A percentile compares a stretch with the other conserved stretches of the same genome.
phyloP scores from a whole-genome alignment of 2,329 filamentous ascomycete genomes.

The Pseudogymnoascus pannorum region DNA sequence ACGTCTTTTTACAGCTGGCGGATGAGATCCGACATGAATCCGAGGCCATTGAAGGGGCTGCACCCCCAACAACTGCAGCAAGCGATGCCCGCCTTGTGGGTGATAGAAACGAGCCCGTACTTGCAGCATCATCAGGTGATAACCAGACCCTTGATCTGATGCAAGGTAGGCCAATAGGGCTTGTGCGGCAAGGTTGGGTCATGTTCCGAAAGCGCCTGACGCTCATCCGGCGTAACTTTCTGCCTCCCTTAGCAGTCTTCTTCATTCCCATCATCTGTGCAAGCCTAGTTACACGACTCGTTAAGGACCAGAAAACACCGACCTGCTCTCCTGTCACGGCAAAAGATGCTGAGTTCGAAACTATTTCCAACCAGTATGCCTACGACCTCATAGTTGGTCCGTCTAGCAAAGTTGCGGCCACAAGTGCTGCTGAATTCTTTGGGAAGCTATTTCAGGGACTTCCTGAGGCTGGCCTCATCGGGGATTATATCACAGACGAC shows the following conservation, averaged over 20 bases:
- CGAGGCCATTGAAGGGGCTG: conserved; percentile 14
- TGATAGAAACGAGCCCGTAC: conserved; percentile 9
- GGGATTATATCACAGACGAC: conserved; percentile 12
- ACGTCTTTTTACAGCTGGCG: conserved; percentile 81
- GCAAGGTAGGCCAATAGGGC: conserved; percentile 62
- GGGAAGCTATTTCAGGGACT: conserved; percentile 19
- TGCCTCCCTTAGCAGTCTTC: conserved; percentile 68
- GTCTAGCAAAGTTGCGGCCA: conserved; percentile 28
- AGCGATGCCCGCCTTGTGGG: conserved; percentile 8
- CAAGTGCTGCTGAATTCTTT: conserved; percentile 18
- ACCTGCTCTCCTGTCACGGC: conserved; percentile 42
- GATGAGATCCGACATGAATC: conserved; percentile 63
- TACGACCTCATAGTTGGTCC: conserved; percentile 37
- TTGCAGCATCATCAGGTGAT: not conserved
- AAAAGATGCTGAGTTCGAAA: conserved; percentile 37
- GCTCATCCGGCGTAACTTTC: conserved; percentile 69
- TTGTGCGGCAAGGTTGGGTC: conserved; percentile 62
- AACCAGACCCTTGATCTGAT: conserved; percentile 45
- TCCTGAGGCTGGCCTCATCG: conserved; percentile 16
- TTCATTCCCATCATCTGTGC: conserved; percentile 73
- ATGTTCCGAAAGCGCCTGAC: conserved; percentile 72
- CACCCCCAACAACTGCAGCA: conserved; percentile 15
- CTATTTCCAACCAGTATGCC: conserved; percentile 15
- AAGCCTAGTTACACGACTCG: conserved; percentile 69
- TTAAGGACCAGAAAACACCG: conserved; percentile 48